Conservation (phyloP, 371 early-diverging fungal species). For the Apophysomyces elegans region DNA sequence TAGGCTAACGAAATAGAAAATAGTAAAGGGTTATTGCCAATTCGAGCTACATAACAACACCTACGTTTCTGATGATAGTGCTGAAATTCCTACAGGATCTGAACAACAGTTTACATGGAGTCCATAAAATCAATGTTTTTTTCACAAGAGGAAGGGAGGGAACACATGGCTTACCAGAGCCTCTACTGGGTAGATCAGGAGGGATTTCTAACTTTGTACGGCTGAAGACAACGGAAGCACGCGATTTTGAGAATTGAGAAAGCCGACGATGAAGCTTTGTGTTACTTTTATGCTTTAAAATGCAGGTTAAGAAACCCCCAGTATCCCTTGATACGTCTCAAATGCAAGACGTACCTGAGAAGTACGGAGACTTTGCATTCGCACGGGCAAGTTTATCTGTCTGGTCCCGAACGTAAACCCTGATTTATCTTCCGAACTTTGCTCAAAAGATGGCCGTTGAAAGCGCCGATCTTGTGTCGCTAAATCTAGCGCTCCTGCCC, state of each 20-base stretch:
- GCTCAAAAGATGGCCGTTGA: not conserved
- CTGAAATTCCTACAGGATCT: slow-evolving; percentile 15
- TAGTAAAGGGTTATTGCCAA: not conserved
- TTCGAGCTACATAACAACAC: not conserved
- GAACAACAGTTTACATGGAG: no score
- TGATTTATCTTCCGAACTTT: not conserved
- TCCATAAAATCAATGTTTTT: no score
- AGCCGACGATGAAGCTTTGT: slow-evolving; percentile 5
- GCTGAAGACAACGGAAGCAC: slow-evolving; percentile 7
- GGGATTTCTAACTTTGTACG: slow-evolving; percentile 6
- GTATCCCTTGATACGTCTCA: slow-evolving; percentile 1
- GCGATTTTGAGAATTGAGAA: slow-evolving; percentile 7
- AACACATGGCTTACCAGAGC: not conserved
- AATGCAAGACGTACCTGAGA: slow-evolving; percentile 9
- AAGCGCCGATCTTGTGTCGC: not conserved
- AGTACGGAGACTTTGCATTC: slow-evolving; percentile 11
- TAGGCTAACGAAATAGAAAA: slow-evolving; percentile 29
- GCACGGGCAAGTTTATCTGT: slow-evolving; percentile 12
- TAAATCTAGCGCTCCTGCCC: not conserved
- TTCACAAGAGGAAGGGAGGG: no score
- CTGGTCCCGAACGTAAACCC: not conserved
- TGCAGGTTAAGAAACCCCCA: slow-evolving; percentile 8
- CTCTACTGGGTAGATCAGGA: slow-evolving; percentile 8
- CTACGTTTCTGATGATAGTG: slow-evolving; percentile 14
- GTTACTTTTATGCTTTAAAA: slow-evolving; percentile 4